Evolutionary conservation across 2,329 filamentous ascomycete species (phyloP).

Genomic region (Fusarium domesticum): DNA sequence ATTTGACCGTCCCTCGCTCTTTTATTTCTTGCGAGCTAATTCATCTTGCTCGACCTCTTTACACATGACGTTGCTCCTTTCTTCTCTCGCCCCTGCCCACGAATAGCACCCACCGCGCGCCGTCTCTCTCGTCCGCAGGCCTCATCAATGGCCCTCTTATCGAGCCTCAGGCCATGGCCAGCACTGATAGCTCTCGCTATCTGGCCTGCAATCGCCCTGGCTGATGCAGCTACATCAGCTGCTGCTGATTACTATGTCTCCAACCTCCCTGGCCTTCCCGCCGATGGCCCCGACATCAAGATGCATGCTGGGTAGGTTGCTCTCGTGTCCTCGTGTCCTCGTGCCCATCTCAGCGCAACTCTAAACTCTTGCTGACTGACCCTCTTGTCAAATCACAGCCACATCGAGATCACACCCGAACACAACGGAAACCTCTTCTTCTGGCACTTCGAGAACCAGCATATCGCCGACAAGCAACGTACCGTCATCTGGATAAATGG

Average conservation of each 20-base stretch:
- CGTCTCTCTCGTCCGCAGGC: conserved; percentile 18
- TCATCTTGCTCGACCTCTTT: conserved; percentile 4
- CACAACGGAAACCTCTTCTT: conserved; percentile 95
- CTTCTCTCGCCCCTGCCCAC: conserved; percentile 5
- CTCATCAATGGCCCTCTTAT: conserved; percentile 27
- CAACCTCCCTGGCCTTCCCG: conserved; percentile 78
- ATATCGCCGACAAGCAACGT: conserved; percentile 86
- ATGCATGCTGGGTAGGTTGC: conserved; percentile 92
- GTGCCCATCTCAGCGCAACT: not conserved
- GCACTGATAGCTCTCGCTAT: conserved; percentile 40
- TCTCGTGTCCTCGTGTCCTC: conserved; percentile 2
- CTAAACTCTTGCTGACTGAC: conserved; percentile 21
- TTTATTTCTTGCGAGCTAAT: no score
- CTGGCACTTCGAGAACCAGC: conserved; percentile 95
- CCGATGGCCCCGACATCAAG: conserved; percentile 70
- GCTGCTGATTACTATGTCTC: conserved; percentile 85
- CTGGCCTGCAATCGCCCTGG: conserved; percentile 37
- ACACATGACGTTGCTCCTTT: conserved; percentile 8
- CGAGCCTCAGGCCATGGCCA: conserved; percentile 31
- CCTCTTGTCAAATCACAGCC: conserved; percentile 50
- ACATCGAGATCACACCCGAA: conserved; percentile 83
- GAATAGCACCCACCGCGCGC: conserved; percentile 7
- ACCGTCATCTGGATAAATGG: conserved; percentile 98
- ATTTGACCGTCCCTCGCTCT: not conserved
- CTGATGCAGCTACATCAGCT: conserved; percentile 29